phyloP scores from a whole-genome alignment of 2,329 filamentous ascomycete species.

The Fusarium keratoplasticum region DNA sequence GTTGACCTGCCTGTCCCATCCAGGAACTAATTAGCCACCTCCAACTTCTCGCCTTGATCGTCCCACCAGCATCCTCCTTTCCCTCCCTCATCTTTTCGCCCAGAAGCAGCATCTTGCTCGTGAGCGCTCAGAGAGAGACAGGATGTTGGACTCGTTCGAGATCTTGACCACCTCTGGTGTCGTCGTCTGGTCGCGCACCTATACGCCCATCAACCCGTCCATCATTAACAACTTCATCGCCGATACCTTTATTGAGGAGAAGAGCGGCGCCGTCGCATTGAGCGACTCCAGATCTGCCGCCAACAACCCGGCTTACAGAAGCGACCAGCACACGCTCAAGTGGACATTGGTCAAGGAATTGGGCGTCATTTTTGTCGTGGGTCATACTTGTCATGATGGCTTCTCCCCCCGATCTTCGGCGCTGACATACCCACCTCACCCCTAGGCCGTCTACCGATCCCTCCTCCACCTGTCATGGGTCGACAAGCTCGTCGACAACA shows the following conservation, averaged over 20 bases:
- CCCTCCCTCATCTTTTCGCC: constrained; percentile 5
- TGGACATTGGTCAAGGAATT: constrained; percentile 95
- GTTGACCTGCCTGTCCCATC: constrained; percentile 18
- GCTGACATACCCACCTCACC: constrained; percentile 35
- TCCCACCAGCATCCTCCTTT: constrained; percentile 19
- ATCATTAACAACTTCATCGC: constrained; percentile 95
- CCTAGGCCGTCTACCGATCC: constrained; percentile 93
- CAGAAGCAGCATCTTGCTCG: constrained; percentile 8
- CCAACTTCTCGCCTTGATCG: constrained; percentile 28
- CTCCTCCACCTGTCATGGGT: constrained; percentile 96
- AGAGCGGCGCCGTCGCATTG: constrained; percentile 71
- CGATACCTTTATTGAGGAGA: constrained; percentile 98
- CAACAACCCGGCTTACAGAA: constrained; percentile 80
- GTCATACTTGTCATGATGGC: constrained; percentile 40
- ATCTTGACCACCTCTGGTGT: constrained; percentile 96
- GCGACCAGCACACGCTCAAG: constrained; percentile 94
- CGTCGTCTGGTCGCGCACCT: constrained; percentile 94
- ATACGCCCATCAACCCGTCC: constrained; percentile 81
- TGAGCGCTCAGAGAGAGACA: constrained; percentile 31
- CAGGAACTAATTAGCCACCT: constrained; percentile 41
- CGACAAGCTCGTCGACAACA: constrained; percentile 94
- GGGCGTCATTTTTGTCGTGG: constrained; percentile 92
- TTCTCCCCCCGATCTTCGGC: constrained; percentile 32
- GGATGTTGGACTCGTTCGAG: constrained; percentile 96
- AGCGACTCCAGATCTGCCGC: constrained; percentile 70